These are phyloP conservation scores for Phytophthora citrophthora DNA, from an alignment of 352 stramenopile genomes.

Conservation along the genomic window DNA sequence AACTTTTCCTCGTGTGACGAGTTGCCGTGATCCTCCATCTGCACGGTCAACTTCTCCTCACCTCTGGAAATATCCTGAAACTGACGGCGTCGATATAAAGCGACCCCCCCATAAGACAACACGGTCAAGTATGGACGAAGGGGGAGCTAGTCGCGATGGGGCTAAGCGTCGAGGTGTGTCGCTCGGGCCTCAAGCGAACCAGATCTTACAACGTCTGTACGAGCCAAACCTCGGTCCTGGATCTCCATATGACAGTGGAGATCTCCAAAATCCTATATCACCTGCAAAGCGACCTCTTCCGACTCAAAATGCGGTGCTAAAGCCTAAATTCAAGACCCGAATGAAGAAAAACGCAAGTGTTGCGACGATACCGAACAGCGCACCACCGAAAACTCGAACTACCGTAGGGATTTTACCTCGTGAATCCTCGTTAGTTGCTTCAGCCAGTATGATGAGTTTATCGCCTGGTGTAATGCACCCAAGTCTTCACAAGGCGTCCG, in stretches of 20 bases:
- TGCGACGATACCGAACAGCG: conserved; percentile 28
- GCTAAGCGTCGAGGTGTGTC: conserved; percentile 56
- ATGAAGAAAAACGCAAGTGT: conserved; percentile 62
- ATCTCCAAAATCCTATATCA: conserved; percentile 2
- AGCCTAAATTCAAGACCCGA: conserved; percentile 47
- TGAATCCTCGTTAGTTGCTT: conserved; percentile 17
- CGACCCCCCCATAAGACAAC: too few species aligned
- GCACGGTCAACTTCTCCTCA: conserved; percentile 14
- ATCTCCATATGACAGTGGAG: neutral
- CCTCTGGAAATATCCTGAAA: too few species aligned
- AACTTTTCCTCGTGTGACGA: conserved; percentile 83
- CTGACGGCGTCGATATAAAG: too few species aligned
- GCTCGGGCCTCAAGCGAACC: conserved; percentile 56
- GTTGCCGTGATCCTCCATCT: conserved; percentile 44
- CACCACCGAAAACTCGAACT: neutral
- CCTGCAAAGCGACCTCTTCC: conserved; percentile 6
- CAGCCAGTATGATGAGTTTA: conserved; percentile 41
- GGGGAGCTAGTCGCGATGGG: conserved; percentile 47
- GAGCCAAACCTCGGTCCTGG: conserved; percentile 61
- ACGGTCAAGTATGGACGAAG: conserved; percentile 23
- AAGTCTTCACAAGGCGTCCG: conserved; percentile 60
- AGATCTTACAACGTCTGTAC: conserved; percentile 76
- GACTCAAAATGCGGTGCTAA: conserved; percentile 32
- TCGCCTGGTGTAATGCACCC: conserved; percentile 52
- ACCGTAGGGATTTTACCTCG: neutral